phyloP scores from a whole-genome alignment of 1,284 basidiomycete genomes.

The Neonothopanus nambi region DNA sequence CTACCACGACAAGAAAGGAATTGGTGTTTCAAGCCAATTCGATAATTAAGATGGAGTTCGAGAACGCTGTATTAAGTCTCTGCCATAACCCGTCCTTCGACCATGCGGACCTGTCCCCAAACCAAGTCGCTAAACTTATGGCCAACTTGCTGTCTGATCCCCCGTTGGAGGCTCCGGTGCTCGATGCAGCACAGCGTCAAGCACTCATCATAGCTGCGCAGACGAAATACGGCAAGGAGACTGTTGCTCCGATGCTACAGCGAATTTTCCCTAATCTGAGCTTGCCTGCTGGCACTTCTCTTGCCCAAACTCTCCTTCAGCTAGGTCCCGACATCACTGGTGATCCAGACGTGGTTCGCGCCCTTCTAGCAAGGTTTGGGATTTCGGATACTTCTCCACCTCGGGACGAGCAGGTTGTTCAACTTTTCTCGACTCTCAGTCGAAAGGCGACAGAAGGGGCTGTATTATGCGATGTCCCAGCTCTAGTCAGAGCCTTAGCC shows the following conservation, averaged over 20 bases:
- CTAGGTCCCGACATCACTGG: constrained; percentile 76
- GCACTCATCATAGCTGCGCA: constrained; percentile 72
- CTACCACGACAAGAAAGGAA: constrained; percentile 64
- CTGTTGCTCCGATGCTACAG: constrained; percentile 46
- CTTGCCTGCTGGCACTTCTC: constrained; percentile 61
- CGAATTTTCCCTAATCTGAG: constrained; percentile 63
- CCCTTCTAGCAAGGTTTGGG: constrained; percentile 70
- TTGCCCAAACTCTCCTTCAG: constrained; percentile 73
- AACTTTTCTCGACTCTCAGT: constrained; percentile 66
- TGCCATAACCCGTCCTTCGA: constrained; percentile 79
- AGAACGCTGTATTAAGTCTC: constrained; percentile 69
- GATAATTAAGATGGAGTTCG: constrained; percentile 74
- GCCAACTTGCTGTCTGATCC: constrained; percentile 75
- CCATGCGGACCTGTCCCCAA: constrained; percentile 73
- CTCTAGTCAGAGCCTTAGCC: constrained; percentile 68
- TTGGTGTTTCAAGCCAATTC: constrained; percentile 65
- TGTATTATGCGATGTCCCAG: constrained; percentile 73
- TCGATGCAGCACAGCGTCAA: constrained; percentile 71
- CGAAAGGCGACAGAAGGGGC: constrained; percentile 71
- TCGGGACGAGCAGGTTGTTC: constrained; percentile 66
- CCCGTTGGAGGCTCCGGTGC: constrained; percentile 60
- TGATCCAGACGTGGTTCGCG: constrained; percentile 68
- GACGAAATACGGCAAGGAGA: constrained; percentile 69
- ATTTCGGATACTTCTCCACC: constrained; percentile 69
- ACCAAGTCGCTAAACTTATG: constrained; percentile 77